A percentile compares a stretch with the other conserved stretches of the same genome.
These are phyloP conservation scores for Nematocida sp. DNA, from an alignment of 371 early-diverging fungal species.

Conservation along the genomic window DNA sequence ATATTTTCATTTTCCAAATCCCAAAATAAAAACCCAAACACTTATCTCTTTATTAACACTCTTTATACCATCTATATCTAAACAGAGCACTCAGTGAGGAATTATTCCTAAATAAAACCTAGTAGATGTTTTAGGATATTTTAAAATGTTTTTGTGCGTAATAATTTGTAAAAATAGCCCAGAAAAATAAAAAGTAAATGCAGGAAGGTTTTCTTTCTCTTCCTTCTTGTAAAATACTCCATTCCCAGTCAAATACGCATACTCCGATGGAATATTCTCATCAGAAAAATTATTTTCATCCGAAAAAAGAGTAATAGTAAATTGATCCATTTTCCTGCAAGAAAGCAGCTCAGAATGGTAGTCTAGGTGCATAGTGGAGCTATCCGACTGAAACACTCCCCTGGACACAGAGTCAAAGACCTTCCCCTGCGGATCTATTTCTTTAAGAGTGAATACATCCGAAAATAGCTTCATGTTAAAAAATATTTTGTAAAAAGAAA, in stretches of 20 bases:
- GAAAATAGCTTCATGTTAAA: conserved; percentile 46
- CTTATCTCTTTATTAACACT: not conserved
- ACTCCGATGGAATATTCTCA: conserved; percentile 41
- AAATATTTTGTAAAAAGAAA: conserved; percentile 43
- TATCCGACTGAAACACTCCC: conserved; percentile 9
- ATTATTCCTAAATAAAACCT: conserved; percentile 32
- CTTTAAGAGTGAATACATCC: conserved; percentile 33
- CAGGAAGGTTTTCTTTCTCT: not conserved
- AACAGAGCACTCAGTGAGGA: not conserved
- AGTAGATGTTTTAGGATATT: not conserved
- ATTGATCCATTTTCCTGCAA: conserved; percentile 33
- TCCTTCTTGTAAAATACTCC: conserved; percentile 32
- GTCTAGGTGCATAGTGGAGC: conserved; percentile 13
- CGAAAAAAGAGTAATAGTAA: conserved; percentile 32
- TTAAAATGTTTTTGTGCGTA: not conserved
- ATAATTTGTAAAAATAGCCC: conserved; percentile 15
- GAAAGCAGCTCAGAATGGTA: conserved; percentile 15
- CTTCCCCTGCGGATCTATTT: conserved; percentile 44
- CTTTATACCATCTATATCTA: not conserved
- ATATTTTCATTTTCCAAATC: not conserved
- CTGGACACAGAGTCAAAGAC: conserved; percentile 43
- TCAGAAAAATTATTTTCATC: conserved; percentile 36
- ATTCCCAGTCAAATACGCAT: conserved; percentile 39
- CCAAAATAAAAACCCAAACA: not conserved
- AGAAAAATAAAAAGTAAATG: conserved; percentile 30